These are phyloP conservation scores for Alternaria gaisen DNA, from an alignment of 2,329 filamentous ascomycete species.

Conservation along the genomic window DNA sequence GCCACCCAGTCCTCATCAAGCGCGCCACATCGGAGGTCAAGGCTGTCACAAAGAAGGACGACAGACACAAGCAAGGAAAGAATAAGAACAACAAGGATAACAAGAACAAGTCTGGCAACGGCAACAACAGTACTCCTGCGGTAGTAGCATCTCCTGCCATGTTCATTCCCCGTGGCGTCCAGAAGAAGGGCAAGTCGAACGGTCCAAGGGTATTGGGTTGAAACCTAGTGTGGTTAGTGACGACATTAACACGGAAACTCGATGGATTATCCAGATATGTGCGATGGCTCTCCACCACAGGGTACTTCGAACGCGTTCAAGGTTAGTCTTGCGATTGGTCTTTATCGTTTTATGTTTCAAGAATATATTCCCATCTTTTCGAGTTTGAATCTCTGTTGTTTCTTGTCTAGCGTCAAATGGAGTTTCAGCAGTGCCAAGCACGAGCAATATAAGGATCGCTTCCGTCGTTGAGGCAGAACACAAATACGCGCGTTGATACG, in stretches of 20 bases:
- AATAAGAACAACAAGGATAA: slow-evolving; percentile 60
- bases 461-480: neutral
- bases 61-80: slow-evolving; percentile 51
- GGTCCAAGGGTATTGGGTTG: slow-evolving; percentile 42
- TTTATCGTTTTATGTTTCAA: neutral
- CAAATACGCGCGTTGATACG: neutral
- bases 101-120: slow-evolving; percentile 36
- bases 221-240: slow-evolving; percentile 1
- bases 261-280: neutral
- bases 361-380: neutral
- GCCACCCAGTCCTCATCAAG: slow-evolving; percentile 87
- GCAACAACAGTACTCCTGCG: slow-evolving; percentile 19
- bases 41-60: slow-evolving; percentile 67
- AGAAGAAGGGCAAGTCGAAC: slow-evolving; percentile 45
- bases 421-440: neutral
- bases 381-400: neutral
- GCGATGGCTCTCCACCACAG: neutral
- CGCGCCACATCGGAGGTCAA: slow-evolving; percentile 93
- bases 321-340: slow-evolving; percentile 3
- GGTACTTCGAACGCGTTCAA: neutral
- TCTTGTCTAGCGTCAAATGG: neutral
- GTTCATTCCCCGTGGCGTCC: slow-evolving; percentile 40
- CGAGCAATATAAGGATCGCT: neutral
- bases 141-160: slow-evolving; percentile 29
- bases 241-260: neutral